Evolutionary conservation across 495 filamentous ascomycete species (phyloP).

Genomic region (Umbilicaria muhlenbergii): DNA sequence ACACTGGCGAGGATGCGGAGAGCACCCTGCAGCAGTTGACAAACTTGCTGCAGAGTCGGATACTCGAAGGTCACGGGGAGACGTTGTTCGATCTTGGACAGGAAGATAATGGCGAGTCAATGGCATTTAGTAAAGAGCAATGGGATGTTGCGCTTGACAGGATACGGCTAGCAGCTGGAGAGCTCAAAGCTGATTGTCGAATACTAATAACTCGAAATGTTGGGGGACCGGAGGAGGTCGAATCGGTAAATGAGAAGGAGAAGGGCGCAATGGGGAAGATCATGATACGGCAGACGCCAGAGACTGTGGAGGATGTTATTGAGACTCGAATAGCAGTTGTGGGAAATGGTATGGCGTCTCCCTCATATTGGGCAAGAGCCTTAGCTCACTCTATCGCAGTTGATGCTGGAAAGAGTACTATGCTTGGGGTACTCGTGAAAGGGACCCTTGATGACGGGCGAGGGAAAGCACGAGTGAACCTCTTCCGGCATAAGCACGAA

Average conservation of each 20-base stretch:
- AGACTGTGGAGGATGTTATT: constrained; percentile 69
- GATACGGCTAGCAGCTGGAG: constrained; percentile 48
- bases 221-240: constrained; percentile 59
- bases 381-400: constrained; percentile 32
- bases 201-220: constrained; percentile 79
- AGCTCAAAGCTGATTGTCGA: constrained; percentile 54
- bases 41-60: constrained; percentile 43
- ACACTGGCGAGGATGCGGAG: constrained; percentile 39
- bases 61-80: constrained; percentile 82
- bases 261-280: constrained; percentile 66
- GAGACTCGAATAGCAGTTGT: constrained; percentile 97
- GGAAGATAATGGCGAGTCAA: constrained; percentile 85
- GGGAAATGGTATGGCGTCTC: constrained; percentile 50
- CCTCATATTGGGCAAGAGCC: neutral
- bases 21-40: constrained; percentile 45
- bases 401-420: constrained; percentile 92
- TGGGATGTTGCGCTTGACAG: constrained; percentile 62
- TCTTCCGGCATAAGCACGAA: constrained; percentile 96
- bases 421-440: constrained; percentile 93
- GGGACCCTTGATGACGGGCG: constrained; percentile 89
- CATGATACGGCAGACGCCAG: constrained; percentile 59
- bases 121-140: constrained; percentile 63
- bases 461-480: constrained; percentile 86
- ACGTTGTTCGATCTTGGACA: constrained; percentile 82
- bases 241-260: constrained; percentile 43